A percentile compares a stretch with the other conserved stretches of the same genome.
Evolutionary conservation across 1,284 basidiomycete genomes (phyloP).

Genomic region (Irpex rosettiformis): DNA sequence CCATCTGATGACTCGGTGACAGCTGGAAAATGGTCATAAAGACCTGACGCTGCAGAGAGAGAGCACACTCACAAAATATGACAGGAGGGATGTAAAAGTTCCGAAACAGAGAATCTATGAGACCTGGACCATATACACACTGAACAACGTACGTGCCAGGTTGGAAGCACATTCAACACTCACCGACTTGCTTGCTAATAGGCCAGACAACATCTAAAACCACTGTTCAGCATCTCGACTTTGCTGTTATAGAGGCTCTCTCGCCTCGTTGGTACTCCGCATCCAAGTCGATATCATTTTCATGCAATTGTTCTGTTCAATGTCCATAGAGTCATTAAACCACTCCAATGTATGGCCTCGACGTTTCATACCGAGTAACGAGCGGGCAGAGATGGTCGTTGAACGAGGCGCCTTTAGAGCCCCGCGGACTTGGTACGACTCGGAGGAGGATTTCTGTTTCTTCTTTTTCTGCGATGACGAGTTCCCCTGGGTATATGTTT

Average conservation of each 20-base stretch:
- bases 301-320: slow-evolving; percentile 55
- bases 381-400: slow-evolving; percentile 65
- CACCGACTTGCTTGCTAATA: slow-evolving; percentile 29
- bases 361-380: slow-evolving; percentile 51
- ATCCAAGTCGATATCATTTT: slow-evolving; percentile 58
- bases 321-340: not conserved
- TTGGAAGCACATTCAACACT: not conserved
- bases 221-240: not conserved
- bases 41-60: not conserved
- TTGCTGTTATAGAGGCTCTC: not conserved
- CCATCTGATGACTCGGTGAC: slow-evolving; percentile 50
- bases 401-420: slow-evolving; percentile 58
- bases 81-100: slow-evolving; percentile 56
- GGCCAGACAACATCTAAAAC: slow-evolving; percentile 67
- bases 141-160: not conserved
- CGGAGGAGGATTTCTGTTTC: slow-evolving; percentile 17
- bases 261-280: slow-evolving; percentile 75
- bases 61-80: slow-evolving; percentile 33
- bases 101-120: slow-evolving; percentile 53
- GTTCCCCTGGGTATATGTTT: slow-evolving; percentile 19
- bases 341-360: slow-evolving; percentile 3
- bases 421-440: slow-evolving; percentile 46
- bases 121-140: slow-evolving; percentile 22
- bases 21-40: slow-evolving; percentile 23
- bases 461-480: slow-evolving; percentile 22